Percentiles rank a stretch among this genome's conserved stretches.
Conservation (phyloP, 176 grass and related monocot genomes). For the Thalia dealbata region DNA sequence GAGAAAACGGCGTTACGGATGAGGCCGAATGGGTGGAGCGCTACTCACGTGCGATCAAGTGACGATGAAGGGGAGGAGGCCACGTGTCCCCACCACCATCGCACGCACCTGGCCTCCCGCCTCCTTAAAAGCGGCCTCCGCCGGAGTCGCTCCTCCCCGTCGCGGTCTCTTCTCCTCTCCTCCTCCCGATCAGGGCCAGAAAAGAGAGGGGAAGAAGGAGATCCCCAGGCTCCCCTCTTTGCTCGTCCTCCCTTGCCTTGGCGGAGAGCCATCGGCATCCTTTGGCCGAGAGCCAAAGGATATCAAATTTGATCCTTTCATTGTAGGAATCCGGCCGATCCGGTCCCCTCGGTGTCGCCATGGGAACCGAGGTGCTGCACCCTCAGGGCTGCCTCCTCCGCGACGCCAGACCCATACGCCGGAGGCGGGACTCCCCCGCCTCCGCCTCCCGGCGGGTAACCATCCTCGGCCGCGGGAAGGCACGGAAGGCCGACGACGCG, state of each 20-base stretch:
- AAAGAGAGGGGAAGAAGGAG: background rate
- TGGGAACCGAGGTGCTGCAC: slow-evolving; percentile 10
- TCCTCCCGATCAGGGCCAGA: background rate
- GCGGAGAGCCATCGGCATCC: no score
- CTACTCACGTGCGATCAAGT: no score
- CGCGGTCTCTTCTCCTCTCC: background rate
- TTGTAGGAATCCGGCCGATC: no score
- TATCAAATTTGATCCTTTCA: no score
- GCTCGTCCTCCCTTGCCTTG: background rate
- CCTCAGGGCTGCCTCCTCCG: slow-evolving; percentile 13
- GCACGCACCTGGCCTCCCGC: no score
- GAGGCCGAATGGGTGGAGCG: no score
- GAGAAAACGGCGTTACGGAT: no score
- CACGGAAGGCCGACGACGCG: background rate
- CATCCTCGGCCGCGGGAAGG: background rate
- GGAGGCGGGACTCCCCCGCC: background rate
- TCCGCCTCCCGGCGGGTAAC: background rate
- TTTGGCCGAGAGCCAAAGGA: no score
- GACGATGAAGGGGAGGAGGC: no score
- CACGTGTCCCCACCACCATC: no score
- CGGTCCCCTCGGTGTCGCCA: background rate
- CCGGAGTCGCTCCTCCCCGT: background rate
- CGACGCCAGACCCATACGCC: background rate
- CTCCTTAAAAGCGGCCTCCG: no score
- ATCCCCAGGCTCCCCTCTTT: background rate